Conservation (phyloP, 768 basidiomycete genomes). For the Psilocybe azurescens region DNA sequence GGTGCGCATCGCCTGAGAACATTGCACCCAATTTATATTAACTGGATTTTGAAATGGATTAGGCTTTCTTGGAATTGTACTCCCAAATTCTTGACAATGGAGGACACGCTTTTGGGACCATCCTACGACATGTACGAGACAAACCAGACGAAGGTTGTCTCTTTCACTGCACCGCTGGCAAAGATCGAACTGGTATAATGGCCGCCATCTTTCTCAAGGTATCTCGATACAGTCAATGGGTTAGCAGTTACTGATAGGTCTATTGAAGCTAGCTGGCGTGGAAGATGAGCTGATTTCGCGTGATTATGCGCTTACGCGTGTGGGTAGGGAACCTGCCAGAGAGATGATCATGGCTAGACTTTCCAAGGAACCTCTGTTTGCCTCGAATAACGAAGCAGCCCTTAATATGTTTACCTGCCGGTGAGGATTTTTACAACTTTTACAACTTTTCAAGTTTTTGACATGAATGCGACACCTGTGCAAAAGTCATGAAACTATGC, state of each 20-base stretch:
- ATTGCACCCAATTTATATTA: background rate
- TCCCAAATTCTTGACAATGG: conserved; percentile 82
- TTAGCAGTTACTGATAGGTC: background rate
- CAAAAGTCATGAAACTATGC: conserved; percentile 74
- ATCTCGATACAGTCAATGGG: conserved; percentile 9
- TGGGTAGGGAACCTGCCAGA: conserved; percentile 82
- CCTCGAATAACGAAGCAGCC: conserved; percentile 73
- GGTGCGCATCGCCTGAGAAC: conserved; percentile 40
- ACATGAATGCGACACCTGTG: conserved; percentile 5
- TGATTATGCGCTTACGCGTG: conserved; percentile 79
- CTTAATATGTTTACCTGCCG: conserved; percentile 85
- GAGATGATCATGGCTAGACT: conserved; percentile 73
- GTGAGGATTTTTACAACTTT: conserved; percentile 39
- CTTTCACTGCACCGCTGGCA: conserved; percentile 88
- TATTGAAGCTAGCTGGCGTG: conserved; percentile 70
- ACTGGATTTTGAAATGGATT: background rate
- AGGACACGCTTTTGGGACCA: conserved; percentile 67
- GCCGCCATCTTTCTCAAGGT: conserved; percentile 79
- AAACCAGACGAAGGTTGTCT: conserved; percentile 65
- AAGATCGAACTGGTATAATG: conserved; percentile 80
- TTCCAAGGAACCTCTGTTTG: conserved; percentile 73
- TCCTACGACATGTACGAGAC: conserved; percentile 78
- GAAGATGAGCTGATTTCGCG: conserved; percentile 65
- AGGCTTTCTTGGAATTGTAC: conserved; percentile 85
- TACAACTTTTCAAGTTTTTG: background rate